phyloP scores from a whole-genome alignment of 2,329 filamentous ascomycete genomes.

The Penicillium sp. region DNA sequence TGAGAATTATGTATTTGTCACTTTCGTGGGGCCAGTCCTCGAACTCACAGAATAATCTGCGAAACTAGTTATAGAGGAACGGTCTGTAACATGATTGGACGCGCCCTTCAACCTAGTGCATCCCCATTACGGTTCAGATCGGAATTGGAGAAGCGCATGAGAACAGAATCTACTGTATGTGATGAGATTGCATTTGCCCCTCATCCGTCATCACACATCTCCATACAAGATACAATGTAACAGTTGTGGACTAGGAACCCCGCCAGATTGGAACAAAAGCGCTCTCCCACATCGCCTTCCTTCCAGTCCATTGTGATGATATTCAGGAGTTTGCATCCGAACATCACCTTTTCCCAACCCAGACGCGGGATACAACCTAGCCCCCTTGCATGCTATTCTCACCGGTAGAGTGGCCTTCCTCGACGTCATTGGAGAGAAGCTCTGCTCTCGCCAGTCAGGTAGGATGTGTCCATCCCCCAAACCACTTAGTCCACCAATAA shows the following conservation, averaged over 20 bases:
- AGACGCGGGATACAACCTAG: constrained; percentile 14
- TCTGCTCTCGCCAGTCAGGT: background rate
- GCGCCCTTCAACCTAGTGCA: constrained; percentile 8
- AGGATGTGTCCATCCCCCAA: background rate
- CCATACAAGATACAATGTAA: background rate
- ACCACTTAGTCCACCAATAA: background rate
- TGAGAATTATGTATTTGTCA: constrained; percentile 2
- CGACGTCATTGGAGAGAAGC: constrained; percentile 13
- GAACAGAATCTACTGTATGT: constrained; percentile 14
- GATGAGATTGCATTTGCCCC: constrained; percentile 20
- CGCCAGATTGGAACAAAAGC: background rate
- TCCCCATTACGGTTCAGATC: constrained; percentile 24
- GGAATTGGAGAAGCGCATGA: constrained; percentile 10
- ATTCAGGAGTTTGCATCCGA: constrained; percentile 11
- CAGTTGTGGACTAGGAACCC: background rate
- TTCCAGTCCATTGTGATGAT: constrained; percentile 3
- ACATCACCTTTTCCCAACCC: constrained; percentile 6
- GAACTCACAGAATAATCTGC: background rate
- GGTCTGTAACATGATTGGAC: constrained; percentile 11
- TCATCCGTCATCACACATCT: constrained; percentile 20
- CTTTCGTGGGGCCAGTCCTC: background rate
- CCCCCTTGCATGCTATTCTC: constrained; percentile 22
- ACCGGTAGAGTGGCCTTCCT: constrained; percentile 7
- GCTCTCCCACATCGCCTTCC: background rate
- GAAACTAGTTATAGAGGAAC: constrained; percentile 6